A percentile compares a stretch with the other conserved stretches of the same genome.
These are phyloP conservation scores for Termitomyces sp. DNA, from an alignment of 768 basidiomycete genomes.

Conservation along the genomic window DNA sequence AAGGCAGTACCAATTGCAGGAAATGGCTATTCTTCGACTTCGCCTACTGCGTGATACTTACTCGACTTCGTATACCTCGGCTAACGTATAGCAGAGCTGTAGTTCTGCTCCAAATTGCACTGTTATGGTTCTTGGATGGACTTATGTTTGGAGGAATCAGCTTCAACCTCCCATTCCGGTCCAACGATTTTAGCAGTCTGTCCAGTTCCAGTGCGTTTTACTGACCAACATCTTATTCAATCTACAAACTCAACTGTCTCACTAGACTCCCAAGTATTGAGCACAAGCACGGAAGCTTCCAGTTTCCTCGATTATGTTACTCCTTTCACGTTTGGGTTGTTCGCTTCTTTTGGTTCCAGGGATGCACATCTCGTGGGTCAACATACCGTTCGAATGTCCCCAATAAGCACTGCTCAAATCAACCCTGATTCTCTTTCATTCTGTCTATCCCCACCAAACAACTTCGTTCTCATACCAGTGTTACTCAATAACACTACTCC, in stretches of 20 bases:
- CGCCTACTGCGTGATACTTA: conserved; percentile 52
- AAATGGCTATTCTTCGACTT: conserved; percentile 79
- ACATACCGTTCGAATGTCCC: conserved; percentile 90
- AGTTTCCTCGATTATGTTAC: conserved; percentile 47
- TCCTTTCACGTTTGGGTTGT: conserved; percentile 46
- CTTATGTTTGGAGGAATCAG: conserved; percentile 71
- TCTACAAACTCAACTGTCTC: neutral
- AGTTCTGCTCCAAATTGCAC: conserved; percentile 57
- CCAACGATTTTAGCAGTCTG: neutral
- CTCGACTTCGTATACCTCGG: conserved; percentile 69
- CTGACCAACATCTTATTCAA: neutral
- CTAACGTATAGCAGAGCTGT: conserved; percentile 64
- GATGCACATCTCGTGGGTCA: conserved; percentile 76
- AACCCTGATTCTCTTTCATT: conserved; percentile 75
- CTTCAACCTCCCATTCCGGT: conserved; percentile 34
- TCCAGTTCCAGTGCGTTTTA: conserved; percentile 27
- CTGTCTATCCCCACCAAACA: conserved; percentile 57
- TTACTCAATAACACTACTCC: conserved; percentile 90
- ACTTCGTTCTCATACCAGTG: conserved; percentile 70
- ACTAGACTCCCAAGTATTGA: conserved; percentile 31
- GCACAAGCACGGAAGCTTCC: conserved; percentile 43
- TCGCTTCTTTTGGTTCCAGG: conserved; percentile 36
- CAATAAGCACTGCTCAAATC: conserved; percentile 88
- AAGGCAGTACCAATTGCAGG: conserved; percentile 40
- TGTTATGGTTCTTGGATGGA: conserved; percentile 63